Conservation (phyloP, 148 eudicot species). For the Chenopodium quinoa region DNA sequence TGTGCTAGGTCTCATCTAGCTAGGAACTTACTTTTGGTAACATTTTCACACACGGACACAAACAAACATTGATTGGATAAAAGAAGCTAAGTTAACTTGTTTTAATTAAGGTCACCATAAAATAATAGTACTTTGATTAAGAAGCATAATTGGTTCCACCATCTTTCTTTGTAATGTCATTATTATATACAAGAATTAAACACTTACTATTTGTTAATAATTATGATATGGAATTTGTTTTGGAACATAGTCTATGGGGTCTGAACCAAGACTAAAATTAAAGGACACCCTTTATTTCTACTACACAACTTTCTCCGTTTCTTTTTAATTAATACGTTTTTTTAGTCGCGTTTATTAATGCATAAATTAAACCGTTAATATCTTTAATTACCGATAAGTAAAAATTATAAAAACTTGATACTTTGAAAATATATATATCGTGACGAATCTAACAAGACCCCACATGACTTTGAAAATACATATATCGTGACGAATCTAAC, state of each 20-base stretch:
- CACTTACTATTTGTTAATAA: constrained; percentile 6
- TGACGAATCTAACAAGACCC: too few relatives aligned
- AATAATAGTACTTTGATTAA: constrained; percentile 17
- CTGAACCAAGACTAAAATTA: constrained; percentile 26
- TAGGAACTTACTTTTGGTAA: constrained; percentile 5
- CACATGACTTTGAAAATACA: too few relatives aligned
- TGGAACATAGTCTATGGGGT: constrained; percentile 25
- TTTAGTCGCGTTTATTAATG: too few relatives aligned
- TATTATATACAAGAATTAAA: constrained; percentile 17
- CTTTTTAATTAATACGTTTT: too few relatives aligned
- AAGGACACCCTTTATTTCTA: background rate
- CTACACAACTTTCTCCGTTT: too few relatives aligned
- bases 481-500: too few relatives aligned
- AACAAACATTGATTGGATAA: constrained; percentile 7
- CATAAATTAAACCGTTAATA: too few relatives aligned
- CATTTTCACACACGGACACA: constrained; percentile 30
- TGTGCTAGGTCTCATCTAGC: background rate
- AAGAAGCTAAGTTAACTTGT: background rate
- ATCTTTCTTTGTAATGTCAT: constrained; percentile 18
- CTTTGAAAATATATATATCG: too few relatives aligned
- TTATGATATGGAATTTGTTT: constrained; percentile 14
- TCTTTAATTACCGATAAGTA: too few relatives aligned
- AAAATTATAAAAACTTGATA: too few relatives aligned
- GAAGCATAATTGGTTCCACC: constrained; percentile 30
- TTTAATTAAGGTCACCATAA: constrained; percentile 8